These are phyloP conservation scores for Trifolium fragiferum DNA, from an alignment of 306 rosid species.

Conservation along the genomic window DNA sequence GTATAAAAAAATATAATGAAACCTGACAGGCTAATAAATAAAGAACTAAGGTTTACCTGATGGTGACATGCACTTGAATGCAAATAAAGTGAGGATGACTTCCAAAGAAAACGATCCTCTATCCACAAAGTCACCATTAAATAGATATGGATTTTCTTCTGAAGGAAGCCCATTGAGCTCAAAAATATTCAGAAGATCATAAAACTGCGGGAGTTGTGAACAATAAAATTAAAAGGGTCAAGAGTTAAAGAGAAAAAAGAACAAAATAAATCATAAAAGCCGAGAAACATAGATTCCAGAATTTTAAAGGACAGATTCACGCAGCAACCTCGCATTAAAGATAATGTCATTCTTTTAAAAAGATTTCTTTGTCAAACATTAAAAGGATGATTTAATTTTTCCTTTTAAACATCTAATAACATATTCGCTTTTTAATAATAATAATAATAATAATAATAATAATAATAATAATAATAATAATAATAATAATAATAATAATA, in stretches of 20 bases:
- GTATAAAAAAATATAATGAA: conserved; percentile 16
- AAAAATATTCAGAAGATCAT: conserved; percentile 92
- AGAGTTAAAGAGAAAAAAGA: not conserved
- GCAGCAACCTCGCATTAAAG: not conserved
- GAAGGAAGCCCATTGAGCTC: conserved; percentile 99
- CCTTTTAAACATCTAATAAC: not conserved
- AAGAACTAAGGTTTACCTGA: conserved; percentile 66
- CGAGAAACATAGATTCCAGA: not conserved
- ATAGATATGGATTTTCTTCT: conserved; percentile 97
- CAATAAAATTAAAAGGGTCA: not conserved
- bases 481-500: not conserved
- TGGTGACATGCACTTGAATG: conserved; percentile 97
- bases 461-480: not conserved
- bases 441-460: not conserved
- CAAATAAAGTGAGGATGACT: conserved; percentile 95
- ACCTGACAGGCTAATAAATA: conserved; percentile 7
- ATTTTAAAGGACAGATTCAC: not conserved
- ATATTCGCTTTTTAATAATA: not conserved
- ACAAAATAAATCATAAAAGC: not conserved
- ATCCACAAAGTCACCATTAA: conserved; percentile 98
- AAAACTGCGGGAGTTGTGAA: conserved; percentile 71
- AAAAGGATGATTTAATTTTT: not conserved
- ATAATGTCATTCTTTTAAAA: not conserved
- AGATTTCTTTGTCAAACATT: not conserved
- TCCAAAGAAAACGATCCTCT: conserved; percentile 98